Conservation (phyloP, 257 asterid genomes). For the Petunia axillaris region DNA sequence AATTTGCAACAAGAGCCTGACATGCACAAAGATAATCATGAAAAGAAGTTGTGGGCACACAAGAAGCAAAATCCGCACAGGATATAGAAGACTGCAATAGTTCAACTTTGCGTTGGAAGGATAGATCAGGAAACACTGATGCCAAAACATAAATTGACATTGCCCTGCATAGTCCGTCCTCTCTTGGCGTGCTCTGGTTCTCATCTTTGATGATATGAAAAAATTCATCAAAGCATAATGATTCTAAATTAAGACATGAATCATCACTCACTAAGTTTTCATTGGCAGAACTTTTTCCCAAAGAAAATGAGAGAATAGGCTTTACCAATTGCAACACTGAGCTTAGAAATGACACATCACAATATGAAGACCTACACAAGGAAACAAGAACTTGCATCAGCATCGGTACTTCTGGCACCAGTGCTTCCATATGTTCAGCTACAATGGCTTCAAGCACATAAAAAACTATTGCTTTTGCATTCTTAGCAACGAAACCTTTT, state of each 20-base stretch:
- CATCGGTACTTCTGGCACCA: constrained; percentile 86
- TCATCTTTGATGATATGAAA: constrained; percentile 50
- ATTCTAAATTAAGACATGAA: constrained; percentile 70
- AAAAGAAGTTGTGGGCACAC: constrained; percentile 56
- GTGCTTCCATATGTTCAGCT: constrained; percentile 86
- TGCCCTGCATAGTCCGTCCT: constrained; percentile 60
- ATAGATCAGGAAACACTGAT: constrained; percentile 70
- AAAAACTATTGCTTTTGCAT: constrained; percentile 85
- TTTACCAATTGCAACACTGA: constrained; percentile 68
- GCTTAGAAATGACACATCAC: constrained; percentile 84
- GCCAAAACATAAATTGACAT: constrained; percentile 76
- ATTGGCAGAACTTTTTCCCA: constrained; percentile 63
- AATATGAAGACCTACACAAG: constrained; percentile 68
- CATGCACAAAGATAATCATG: constrained; percentile 84
- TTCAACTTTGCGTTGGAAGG: constrained; percentile 62
- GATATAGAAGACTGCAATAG: constrained; percentile 51
- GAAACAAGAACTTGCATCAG: constrained; percentile 77
- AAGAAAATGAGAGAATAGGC: constrained; percentile 81
- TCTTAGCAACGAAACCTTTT: constrained; percentile 88
- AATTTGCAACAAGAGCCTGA: constrained; percentile 77
- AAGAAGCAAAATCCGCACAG: constrained; percentile 75
- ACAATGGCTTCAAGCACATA: constrained; percentile 91
- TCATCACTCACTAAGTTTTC: constrained; percentile 55
- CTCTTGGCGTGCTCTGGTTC: constrained; percentile 39
- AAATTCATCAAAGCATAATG: constrained; percentile 85